Evolutionary conservation across 306 rosid genomes (phyloP).

Genomic region (Vigna radiata): DNA sequence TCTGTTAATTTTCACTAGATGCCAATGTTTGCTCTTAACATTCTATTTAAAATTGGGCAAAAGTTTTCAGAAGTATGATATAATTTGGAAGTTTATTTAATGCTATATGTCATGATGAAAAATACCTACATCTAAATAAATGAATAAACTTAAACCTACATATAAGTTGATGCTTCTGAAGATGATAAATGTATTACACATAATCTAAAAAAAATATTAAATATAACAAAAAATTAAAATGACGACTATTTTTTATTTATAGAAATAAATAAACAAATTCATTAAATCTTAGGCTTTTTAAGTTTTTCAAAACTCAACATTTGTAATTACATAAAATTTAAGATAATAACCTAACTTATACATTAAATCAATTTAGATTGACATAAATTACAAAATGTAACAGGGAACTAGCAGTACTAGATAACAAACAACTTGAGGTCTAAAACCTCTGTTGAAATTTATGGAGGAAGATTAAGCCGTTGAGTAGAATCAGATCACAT

Average conservation of each 20-base stretch:
- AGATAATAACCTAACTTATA: background rate
- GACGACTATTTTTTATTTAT: no score
- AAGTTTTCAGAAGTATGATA: background rate
- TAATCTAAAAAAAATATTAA: no score
- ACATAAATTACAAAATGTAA: background rate
- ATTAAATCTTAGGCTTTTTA: background rate
- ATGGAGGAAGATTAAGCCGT: background rate
- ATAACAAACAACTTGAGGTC: no score
- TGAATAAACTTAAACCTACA: background rate
- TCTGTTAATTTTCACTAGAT: background rate
- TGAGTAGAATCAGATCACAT: background rate
- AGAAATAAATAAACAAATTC: background rate
- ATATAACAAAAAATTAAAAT: no score
- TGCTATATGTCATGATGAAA: background rate
- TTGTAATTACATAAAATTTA: background rate
- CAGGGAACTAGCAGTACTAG: no score
- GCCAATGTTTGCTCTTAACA: no score
- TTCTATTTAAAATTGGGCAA: no score
- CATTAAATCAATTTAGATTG: background rate
- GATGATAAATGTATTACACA: no score
- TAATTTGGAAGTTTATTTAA: background rate
- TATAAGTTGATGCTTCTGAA: background rate
- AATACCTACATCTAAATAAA: background rate
- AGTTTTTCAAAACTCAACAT: background rate
- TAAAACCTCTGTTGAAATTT: no score